Conservation (phyloP, 192 early-diverging fungal species). For the Mortierella antarctica region DNA sequence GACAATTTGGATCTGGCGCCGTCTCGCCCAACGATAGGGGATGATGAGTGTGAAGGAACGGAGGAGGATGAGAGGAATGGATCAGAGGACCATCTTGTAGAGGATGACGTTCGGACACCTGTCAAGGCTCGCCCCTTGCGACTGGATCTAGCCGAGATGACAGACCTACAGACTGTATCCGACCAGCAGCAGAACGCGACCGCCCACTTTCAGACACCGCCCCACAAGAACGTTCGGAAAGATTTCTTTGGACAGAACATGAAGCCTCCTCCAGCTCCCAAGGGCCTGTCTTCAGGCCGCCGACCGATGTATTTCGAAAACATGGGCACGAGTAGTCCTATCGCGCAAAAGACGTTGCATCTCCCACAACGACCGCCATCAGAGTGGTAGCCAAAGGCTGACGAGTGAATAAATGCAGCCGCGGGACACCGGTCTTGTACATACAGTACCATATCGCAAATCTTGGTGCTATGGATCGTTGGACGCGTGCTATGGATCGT, state of each 20-base stretch:
- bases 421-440: too few species aligned
- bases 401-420: too few species aligned
- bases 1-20: background rate
- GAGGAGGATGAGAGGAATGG: background rate
- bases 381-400: too few species aligned
- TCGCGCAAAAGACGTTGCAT: too few species aligned
- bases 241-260: background rate
- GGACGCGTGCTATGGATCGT: too few species aligned
- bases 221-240: background rate
- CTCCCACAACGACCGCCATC: too few species aligned
- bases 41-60: background rate
- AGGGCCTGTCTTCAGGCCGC: background rate
- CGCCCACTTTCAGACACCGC: constrained; percentile 10
- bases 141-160: background rate
- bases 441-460: too few species aligned
- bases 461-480: too few species aligned
- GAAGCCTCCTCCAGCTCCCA: constrained; percentile 12
- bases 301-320: constrained; percentile 2
- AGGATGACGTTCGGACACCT: too few species aligned
- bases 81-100: background rate
- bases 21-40: background rate
- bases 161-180: background rate
- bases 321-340: too few species aligned
- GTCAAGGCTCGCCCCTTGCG: too few species aligned
- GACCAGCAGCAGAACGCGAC: background rate